phyloP scores from a whole-genome alignment of 2,329 filamentous ascomycete genomes.

The Colletotrichum destructivum region DNA sequence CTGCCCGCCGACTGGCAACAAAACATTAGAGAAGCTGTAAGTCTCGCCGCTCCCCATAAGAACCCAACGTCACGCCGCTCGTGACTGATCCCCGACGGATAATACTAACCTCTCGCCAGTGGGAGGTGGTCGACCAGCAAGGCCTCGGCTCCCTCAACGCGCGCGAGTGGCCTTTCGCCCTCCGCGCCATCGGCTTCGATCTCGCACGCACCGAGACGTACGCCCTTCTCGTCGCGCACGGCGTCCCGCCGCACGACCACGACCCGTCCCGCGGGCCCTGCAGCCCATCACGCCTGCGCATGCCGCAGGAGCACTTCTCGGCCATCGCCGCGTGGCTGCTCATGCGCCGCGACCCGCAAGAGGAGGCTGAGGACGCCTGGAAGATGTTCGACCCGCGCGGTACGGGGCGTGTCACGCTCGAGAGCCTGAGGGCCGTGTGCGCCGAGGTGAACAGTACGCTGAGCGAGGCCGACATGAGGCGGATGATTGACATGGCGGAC shows the following conservation, averaged over 20 bases:
- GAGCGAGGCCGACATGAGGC: conserved; percentile 90
- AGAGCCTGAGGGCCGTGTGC: conserved; percentile 89
- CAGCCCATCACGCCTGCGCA: conserved; percentile 77
- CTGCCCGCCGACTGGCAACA: conserved; percentile 43
- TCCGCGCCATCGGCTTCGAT: conserved; percentile 96
- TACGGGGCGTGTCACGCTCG: conserved; percentile 92
- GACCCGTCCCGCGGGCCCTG: conserved; percentile 62
- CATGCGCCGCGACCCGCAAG: conserved; percentile 84
- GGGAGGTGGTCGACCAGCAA: conserved; percentile 96
- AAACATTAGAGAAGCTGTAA: conserved; percentile 43
- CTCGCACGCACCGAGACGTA: conserved; percentile 89
- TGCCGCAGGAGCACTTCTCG: conserved; percentile 82
- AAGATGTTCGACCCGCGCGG: conserved; percentile 91
- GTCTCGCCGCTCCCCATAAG: background rate
- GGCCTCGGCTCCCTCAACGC: conserved; percentile 96
- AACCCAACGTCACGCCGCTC: background rate
- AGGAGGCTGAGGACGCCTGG: conserved; percentile 94
- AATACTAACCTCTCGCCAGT: conserved; percentile 65
- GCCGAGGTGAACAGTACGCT: conserved; percentile 87
- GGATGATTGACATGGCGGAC: conserved; percentile 99
- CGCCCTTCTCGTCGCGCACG: conserved; percentile 84
- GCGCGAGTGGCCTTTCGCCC: conserved; percentile 96
- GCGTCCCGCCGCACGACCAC: conserved; percentile 76
- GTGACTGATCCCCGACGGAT: background rate
- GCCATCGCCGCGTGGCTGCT: conserved; percentile 86